Conservation (phyloP, 2,329 filamentous ascomycete species). For the Sodiomyces alkalinus region DNA sequence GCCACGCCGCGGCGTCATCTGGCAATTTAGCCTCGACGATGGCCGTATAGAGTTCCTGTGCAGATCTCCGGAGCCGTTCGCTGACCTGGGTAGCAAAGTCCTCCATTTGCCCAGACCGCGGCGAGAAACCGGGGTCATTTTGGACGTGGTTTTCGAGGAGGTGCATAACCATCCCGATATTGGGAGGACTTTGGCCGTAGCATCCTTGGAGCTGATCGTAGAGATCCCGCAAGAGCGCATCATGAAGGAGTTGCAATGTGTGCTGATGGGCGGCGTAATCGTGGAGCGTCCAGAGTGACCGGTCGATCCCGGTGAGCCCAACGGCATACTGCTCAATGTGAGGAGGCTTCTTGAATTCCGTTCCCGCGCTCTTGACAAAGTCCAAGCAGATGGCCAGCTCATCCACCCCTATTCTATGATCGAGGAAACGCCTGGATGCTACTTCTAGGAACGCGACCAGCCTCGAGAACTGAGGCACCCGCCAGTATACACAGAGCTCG, state of each 20-base stretch:
- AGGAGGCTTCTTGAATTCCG: conserved; percentile 49
- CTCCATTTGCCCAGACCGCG: conserved; percentile 52
- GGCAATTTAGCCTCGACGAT: conserved; percentile 72
- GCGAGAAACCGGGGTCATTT: conserved; percentile 59
- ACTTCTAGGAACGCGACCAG: conserved; percentile 75
- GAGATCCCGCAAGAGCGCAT: conserved; percentile 71
- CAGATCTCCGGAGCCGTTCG: conserved; percentile 58
- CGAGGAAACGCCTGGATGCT: conserved; percentile 67
- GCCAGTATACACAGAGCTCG: conserved; percentile 78
- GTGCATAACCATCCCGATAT: conserved; percentile 65
- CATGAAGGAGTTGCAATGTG: conserved; percentile 59
- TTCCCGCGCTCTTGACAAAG: conserved; percentile 57
- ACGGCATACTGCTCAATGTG: conserved; percentile 35
- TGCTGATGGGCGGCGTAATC: conserved; percentile 61
- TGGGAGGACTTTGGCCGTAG: conserved; percentile 76
- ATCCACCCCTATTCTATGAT: conserved; percentile 67
- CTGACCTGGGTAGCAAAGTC: conserved; percentile 58
- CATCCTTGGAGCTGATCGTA: conserved; percentile 78
- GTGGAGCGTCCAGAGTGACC: conserved; percentile 49
- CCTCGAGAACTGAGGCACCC: conserved; percentile 69
- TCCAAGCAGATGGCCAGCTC: conserved; percentile 75
- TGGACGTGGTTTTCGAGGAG: conserved; percentile 73
- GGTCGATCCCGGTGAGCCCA: conserved; percentile 39
- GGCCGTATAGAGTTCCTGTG: conserved; percentile 63
- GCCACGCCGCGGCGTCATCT: conserved; percentile 66